Evolutionary conservation across 306 rosid genomes (phyloP).

Genomic region (Vachellia collinsii): DNA sequence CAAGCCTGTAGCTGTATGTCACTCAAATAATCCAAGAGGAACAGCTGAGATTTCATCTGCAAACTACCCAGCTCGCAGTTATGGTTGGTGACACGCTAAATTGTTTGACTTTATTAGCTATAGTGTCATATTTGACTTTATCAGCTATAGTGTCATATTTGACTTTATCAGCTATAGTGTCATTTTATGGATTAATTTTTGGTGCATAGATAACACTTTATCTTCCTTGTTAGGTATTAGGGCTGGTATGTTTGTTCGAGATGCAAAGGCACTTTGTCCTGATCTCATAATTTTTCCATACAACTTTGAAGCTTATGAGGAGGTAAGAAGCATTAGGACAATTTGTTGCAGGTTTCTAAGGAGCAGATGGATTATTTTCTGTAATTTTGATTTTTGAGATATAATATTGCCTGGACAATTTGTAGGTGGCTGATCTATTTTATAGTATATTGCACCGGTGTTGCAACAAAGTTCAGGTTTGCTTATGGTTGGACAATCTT

Average conservation of each 20-base stretch:
- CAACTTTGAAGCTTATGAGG: slow-evolving; percentile 92
- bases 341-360: slow-evolving; percentile 13
- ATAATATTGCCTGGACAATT: slow-evolving; percentile 39
- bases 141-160: too few species aligned
- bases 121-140: too few species aligned
- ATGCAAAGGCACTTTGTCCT: slow-evolving; percentile 87
- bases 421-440: slow-evolving; percentile 94
- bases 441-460: slow-evolving; percentile 77
- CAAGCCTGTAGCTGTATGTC: slow-evolving; percentile 92
- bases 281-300: slow-evolving; percentile 76
- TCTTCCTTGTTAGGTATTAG: slow-evolving; percentile 62
- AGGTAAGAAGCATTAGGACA: slow-evolving; percentile 51
- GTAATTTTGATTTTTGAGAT: slow-evolving; percentile 15
- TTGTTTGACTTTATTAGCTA: too few species aligned
- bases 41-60: slow-evolving; percentile 98
- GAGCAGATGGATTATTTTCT: slow-evolving; percentile 29
- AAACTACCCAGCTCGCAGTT: slow-evolving; percentile 92
- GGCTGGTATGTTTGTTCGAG: slow-evolving; percentile 95
- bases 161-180: slow-evolving; percentile 19
- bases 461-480: slow-evolving; percentile 89
- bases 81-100: slow-evolving; percentile 60
- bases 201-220: slow-evolving; percentile 24
- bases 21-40: slow-evolving; percentile 86
- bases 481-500: slow-evolving; percentile 36
- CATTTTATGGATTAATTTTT: slow-evolving; percentile 21